Evolutionary conservation across 305 asterid species (phyloP).

Genomic region (Lippia alba): DNA sequence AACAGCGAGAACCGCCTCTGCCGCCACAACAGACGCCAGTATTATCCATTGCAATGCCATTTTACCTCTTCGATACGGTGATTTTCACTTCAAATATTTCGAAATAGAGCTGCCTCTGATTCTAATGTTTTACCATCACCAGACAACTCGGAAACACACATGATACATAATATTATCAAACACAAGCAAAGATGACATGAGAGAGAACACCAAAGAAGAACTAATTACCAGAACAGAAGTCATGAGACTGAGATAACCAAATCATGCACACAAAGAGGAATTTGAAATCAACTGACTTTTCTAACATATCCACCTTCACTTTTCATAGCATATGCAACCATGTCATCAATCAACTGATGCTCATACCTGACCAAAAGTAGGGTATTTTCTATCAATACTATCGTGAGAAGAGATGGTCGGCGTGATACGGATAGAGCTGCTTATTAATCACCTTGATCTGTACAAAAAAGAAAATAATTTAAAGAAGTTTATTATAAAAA

Average conservation of each 20-base stretch:
- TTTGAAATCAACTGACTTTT: conserved; percentile 15
- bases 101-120: conserved; percentile 99
- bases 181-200: conserved; percentile 13
- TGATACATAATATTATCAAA: conserved; percentile 1
- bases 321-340: conserved; percentile 94
- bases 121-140: conserved; percentile 91
- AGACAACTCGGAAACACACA: conserved; percentile 60
- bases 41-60: no score
- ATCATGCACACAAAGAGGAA: conserved; percentile 56
- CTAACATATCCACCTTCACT: conserved; percentile 86
- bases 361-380: conserved; percentile 83
- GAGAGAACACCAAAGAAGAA: conserved; percentile 21
- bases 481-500: no score
- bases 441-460: no score
- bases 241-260: conserved; percentile 96
- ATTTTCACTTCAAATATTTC: no score
- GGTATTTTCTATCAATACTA: conserved; percentile 18
- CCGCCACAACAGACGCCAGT: no score
- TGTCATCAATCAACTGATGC: conserved; percentile 95
- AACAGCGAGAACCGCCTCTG: no score
- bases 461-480: no score
- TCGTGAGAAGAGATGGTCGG: no score
- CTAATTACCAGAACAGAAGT: conserved; percentile 75
- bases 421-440: no score
- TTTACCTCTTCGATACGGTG: no score